Conservation (phyloP, 345 rosid genomes). For the Eucalyptus marginata region DNA sequence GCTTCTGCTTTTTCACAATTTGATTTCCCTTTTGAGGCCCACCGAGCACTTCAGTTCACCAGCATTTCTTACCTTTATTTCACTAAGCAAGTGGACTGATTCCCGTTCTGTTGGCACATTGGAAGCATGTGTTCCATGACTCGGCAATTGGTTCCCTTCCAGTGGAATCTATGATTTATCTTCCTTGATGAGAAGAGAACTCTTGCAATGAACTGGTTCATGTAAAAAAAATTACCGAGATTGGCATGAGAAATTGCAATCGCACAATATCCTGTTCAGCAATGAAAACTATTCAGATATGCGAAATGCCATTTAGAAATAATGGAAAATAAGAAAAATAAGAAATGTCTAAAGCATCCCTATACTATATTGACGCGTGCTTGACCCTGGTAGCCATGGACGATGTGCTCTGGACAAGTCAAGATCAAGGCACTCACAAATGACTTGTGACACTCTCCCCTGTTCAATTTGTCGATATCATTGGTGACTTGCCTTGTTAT, state of each 20-base stretch:
- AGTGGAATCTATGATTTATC: not conserved
- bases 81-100: not conserved
- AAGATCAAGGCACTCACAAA: not conserved
- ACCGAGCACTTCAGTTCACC: not conserved
- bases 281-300: not conserved
- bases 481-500: not conserved
- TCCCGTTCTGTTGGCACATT: not conserved
- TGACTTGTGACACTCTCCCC: not conserved
- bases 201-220: not conserved
- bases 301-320: not conserved
- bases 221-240: not conserved
- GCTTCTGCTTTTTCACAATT: not conserved
- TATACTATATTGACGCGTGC: not conserved
- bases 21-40: not conserved
- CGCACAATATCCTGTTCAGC: not conserved
- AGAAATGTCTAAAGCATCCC: not conserved
- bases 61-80: not conserved
- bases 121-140: not conserved
- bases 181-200: not conserved
- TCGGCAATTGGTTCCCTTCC: not conserved
- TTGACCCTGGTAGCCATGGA: not conserved
- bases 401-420: not conserved
- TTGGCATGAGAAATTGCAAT: not conserved
- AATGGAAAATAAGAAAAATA: not conserved
- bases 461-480: not conserved